These are phyloP conservation scores for Chlorella sp. DNA, from an alignment of 139 green algal genomes.

Conservation along the genomic window DNA sequence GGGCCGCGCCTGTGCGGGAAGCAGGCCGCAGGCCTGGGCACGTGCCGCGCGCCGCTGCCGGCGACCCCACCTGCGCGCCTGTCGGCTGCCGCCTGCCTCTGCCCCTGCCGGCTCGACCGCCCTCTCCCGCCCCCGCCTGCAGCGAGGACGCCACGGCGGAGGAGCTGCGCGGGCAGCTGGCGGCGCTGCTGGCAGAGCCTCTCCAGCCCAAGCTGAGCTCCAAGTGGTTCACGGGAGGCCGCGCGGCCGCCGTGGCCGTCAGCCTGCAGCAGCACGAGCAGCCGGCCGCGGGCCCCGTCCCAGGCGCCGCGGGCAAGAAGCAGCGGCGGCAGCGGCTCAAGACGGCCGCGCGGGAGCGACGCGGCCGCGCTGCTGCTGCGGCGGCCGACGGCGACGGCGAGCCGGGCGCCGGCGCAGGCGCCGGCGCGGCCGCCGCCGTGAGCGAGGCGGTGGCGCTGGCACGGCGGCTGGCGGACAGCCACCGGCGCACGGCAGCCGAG, in stretches of 20 bases:
- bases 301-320: not conserved
- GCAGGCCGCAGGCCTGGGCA: too few relatives aligned
- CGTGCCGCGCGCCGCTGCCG: too few relatives aligned
- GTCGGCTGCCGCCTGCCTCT: too few relatives aligned
- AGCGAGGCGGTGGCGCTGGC: conserved; percentile 16
- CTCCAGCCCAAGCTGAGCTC: conserved; percentile 49
- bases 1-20: too few relatives aligned
- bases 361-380: too few relatives aligned
- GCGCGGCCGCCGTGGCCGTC: conserved; percentile 33
- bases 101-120: too few relatives aligned
- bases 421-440: not conserved
- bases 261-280: not conserved
- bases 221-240: conserved; percentile 57
- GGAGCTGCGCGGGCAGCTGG: conserved; percentile 40
- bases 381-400: not conserved
- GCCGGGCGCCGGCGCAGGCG: not conserved
- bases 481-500: not conserved
- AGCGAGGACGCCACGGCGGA: conserved; percentile 22
- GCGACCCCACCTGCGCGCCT: too few relatives aligned
- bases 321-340: not conserved
- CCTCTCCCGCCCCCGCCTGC: not conserved
- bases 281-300: not conserved
- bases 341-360: conserved; percentile 5
- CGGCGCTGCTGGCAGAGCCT: conserved; percentile 40
- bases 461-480: conserved; percentile 12